These are phyloP conservation scores for Annona squamosa DNA, from an alignment of 164 flowering plant genomes.

Conservation along the genomic window DNA sequence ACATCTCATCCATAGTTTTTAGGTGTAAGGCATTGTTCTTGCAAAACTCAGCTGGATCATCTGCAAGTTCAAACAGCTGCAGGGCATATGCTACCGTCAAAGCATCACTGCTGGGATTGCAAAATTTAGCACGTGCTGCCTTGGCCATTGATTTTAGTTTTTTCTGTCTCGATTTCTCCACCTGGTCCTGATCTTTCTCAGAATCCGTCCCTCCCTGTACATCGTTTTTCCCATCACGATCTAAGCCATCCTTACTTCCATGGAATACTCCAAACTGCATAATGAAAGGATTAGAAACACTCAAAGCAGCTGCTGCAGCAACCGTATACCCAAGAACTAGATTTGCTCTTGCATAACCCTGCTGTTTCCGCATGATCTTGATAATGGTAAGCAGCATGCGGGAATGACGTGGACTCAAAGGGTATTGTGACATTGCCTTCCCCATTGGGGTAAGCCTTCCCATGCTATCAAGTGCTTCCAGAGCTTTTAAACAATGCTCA, in stretches of 20 bases:
- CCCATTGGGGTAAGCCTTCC: conserved; percentile 78
- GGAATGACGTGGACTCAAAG: conserved; percentile 97
- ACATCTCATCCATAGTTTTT: conserved; percentile 96
- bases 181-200: conserved; percentile 18
- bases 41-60: conserved; percentile 53
- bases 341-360: conserved; percentile 40
- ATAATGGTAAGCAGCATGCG: conserved; percentile 90
- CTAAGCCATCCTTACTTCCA: conserved; percentile 18
- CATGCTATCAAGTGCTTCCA: conserved; percentile 67
- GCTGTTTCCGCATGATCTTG: conserved; percentile 43
- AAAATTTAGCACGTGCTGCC: conserved; percentile 53
- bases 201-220: background rate
- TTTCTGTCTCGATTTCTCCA: conserved; percentile 50
- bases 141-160: conserved; percentile 50
- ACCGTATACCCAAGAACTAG: conserved; percentile 75
- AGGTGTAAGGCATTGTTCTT: conserved; percentile 44
- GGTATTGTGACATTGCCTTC: conserved; percentile 82
- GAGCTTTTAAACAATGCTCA: conserved; percentile 67
- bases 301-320: conserved; percentile 85
- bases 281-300: conserved; percentile 69
- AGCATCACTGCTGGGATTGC: conserved; percentile 80
- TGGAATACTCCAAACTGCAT: conserved; percentile 43
- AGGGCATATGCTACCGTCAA: conserved; percentile 69
- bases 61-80: conserved; percentile 69
- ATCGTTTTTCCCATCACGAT: conserved; percentile 15